A percentile compares a stretch with the other conserved stretches of the same genome.
Conservation (phyloP, 148 eudicot species). For the Silene latifolia region DNA sequence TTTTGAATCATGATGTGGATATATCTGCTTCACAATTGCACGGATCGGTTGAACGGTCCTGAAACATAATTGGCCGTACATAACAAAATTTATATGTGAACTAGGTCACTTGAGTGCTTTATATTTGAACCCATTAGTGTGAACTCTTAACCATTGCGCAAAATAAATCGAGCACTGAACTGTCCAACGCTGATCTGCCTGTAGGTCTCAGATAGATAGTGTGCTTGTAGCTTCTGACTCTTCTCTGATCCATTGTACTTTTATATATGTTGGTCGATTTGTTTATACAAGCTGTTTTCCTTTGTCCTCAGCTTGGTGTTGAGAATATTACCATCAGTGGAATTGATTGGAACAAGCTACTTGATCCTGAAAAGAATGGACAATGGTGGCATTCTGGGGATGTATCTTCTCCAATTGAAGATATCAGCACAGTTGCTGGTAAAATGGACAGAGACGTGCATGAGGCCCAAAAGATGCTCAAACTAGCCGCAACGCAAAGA, state of each 20-base stretch:
- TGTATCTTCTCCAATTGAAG: constrained; percentile 31
- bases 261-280: not conserved
- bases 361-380: constrained; percentile 85
- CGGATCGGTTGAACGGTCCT: not conserved
- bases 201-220: not conserved
- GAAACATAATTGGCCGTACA: not conserved
- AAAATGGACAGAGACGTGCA: constrained; percentile 66
- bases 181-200: no score
- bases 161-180: no score
- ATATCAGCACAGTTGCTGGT: constrained; percentile 55
- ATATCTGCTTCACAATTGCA: not conserved
- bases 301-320: constrained; percentile 55
- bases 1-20: not conserved
- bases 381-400: constrained; percentile 95
- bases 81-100: no score
- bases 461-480: constrained; percentile 83
- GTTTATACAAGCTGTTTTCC: not conserved
- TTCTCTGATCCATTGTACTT: not conserved
- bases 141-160: no score
- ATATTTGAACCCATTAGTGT: not conserved
- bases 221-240: not conserved
- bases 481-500: constrained; percentile 76
- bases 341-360: constrained; percentile 76
- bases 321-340: constrained; percentile 67
- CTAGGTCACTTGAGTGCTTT: no score